Base-by-base conservation (phyloP, 768 basidiomycete species). In the Clitopilus hobsonii region DNA sequence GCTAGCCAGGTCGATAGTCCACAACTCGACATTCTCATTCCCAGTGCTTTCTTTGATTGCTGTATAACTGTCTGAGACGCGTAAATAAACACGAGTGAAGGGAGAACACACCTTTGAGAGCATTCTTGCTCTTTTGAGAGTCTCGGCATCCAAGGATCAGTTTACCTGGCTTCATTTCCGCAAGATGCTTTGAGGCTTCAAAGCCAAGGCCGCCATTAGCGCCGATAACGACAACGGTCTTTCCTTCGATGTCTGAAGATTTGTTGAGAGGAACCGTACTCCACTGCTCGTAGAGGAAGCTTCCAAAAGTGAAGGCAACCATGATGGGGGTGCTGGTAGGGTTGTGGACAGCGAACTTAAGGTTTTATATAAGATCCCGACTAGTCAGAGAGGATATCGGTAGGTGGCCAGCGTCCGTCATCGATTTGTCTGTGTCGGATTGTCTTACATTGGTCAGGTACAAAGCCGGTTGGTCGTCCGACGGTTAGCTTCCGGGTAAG, bases 141-240 rank as follows among this genome's bases (percentile, higher is more conserved):
- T 56, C 72, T 14, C 76, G 62, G 55, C 74, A 78, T 3, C 65
- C 74, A 10, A 80, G 26, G 22, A 80, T 69, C 3, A 79, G 61
- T 49, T 64, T 66, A 1, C 51, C 70, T n/a, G 78, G 68, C 45
- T 71, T 71, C 78, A 80, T 76, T 1, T 57, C 41, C 0, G 77
- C 77, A 32, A 81, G 75, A 53, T 79, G 74, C 54, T 73, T 76
- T 6, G 73, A 65, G 0, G 76, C 71, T 57, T 80, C 78, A 36
- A 78, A 71, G 1, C 80, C 80, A 3, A 81, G 54, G 1, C 81
- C 84, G 22, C 69, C 69, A 58, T 85, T 85, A 2, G 81, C 78
- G 6, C 73, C 74, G 24, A 73, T 69, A 22, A 85, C 72, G 20
- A 83, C 52, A n/a, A 83, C 69, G 5, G 76, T 78, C 60, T 78